Evolutionary conservation across 2,329 filamentous ascomycete species (phyloP), one percentile per base, ranked within the genome.

Genomic region (Alternaria sp.): DNA sequence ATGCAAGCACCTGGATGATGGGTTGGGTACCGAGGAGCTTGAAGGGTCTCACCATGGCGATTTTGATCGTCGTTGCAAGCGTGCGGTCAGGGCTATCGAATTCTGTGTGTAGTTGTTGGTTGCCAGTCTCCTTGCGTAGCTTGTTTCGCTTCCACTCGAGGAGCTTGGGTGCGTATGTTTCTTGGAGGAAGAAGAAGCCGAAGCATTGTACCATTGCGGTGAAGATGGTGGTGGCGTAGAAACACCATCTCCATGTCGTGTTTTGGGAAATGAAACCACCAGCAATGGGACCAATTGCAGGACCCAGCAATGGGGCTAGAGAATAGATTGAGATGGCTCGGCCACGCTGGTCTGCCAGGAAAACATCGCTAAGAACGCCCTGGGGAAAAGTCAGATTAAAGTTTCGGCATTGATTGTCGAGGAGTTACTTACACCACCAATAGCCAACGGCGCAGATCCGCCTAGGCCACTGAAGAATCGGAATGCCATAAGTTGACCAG

Each of bases 211-310:
- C 85, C 12, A 86, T 59, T 1, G 82, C 89, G 57, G 88, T 87
- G 24, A 81, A 81, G 57, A 92, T 89, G 1, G 87, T 86, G 0
- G 88, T 90, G 0, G 87, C 82, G 78, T 86, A 91, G 79, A 92
- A 93, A 7, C 87, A 86, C 90, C 90, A 93, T 39, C 89, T 84
- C 91, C 91, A 93, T 1, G 84, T 87, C 7, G 84, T 86, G 62
- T 85, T 81, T 67, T 89, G 79, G 0, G 87, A 82, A 24, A 91
- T 87, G 71, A 88, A 91, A 0, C 87, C 88, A 9, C 88, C 89
- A 0, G 84, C 84, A 2, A 91, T 86, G 0, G 89, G 89, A 0
- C 89, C 89, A 5, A 90, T 78, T 0, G 87, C 87, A 3, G 89
- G 89, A 0, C 89, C 89, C 0, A 91, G 82, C 0, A 91, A 80